A percentile compares a stretch with the other conserved stretches of the same genome.
phyloP scores from a whole-genome alignment of 495 filamentous ascomycete species.

The Neurospora sp. region DNA sequence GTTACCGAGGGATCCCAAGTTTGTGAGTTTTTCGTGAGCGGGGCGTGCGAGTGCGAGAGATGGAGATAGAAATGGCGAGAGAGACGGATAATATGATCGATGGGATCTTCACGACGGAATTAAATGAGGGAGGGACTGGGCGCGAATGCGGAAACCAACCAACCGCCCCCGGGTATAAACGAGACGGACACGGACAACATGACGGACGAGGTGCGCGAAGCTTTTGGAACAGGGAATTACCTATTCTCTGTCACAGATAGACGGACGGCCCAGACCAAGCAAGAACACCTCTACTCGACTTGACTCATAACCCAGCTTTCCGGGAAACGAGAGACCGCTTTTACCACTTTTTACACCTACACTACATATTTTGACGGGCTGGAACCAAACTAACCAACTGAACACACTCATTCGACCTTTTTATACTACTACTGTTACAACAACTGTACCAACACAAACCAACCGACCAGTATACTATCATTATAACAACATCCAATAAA shows the following conservation, averaged over 20 bases:
- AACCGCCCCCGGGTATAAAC: not conserved
- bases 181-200: not conserved
- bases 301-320: not conserved
- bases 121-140: not conserved
- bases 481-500: not conserved
- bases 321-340: not conserved
- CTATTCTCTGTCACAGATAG: not conserved
- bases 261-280: not conserved
- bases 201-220: not conserved
- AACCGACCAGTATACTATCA: not conserved
- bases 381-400: not conserved
- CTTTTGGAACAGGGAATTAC: not conserved
- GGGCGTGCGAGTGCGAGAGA: not conserved
- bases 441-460: not conserved
- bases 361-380: not conserved
- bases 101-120: not conserved
- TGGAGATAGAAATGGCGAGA: not conserved
- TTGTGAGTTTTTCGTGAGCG: conserved; percentile 74
- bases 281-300: not conserved
- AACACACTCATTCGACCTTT: not conserved
- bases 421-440: not conserved
- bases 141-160: not conserved
- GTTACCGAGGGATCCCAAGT: conserved; percentile 82
- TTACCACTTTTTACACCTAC: not conserved
- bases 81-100: not conserved